Percentiles rank a stretch among this genome's conserved stretches.
Evolutionary conservation across 2,329 filamentous ascomycete species (phyloP).

Genomic region (Epichloe uncinata): DNA sequence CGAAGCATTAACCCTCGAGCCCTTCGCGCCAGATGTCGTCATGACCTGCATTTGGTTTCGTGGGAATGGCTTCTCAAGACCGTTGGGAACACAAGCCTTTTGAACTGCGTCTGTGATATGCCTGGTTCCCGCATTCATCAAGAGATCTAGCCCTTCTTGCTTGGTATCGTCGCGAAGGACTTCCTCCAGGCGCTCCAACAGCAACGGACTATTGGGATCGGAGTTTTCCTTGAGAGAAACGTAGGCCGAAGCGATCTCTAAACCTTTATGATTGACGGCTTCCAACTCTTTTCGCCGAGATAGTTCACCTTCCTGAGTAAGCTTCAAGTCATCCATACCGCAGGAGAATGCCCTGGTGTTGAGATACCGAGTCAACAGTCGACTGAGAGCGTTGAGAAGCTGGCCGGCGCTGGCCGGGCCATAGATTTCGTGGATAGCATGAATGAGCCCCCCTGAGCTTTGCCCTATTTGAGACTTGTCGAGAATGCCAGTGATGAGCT

Average conservation of each 20-base stretch:
- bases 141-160: slow-evolving; percentile 75
- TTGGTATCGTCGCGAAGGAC: slow-evolving; percentile 85
- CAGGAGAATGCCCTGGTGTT: slow-evolving; percentile 94
- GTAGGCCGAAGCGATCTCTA: slow-evolving; percentile 73
- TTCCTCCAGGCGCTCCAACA: slow-evolving; percentile 70
- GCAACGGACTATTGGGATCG: slow-evolving; percentile 52
- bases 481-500: slow-evolving; percentile 79
- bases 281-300: slow-evolving; percentile 55
- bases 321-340: slow-evolving; percentile 86
- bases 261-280: slow-evolving; percentile 55
- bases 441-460: slow-evolving; percentile 78
- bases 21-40: slow-evolving; percentile 94
- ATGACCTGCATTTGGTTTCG: slow-evolving; percentile 98
- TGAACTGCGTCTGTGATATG: slow-evolving; percentile 70
- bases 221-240: slow-evolving; percentile 64
- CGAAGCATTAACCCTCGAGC: slow-evolving; percentile 84
- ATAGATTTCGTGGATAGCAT: slow-evolving; percentile 87
- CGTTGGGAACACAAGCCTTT: slow-evolving; percentile 61
- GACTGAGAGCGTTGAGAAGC: slow-evolving; percentile 76
- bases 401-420: slow-evolving; percentile 78
- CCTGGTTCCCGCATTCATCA: slow-evolving; percentile 61
- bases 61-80: slow-evolving; percentile 83
- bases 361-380: slow-evolving; percentile 76
- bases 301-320: slow-evolving; percentile 68
- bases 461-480: slow-evolving; percentile 95